Base-by-base conservation (phyloP, 345 rosid species). In the Heritiera littoralis region DNA sequence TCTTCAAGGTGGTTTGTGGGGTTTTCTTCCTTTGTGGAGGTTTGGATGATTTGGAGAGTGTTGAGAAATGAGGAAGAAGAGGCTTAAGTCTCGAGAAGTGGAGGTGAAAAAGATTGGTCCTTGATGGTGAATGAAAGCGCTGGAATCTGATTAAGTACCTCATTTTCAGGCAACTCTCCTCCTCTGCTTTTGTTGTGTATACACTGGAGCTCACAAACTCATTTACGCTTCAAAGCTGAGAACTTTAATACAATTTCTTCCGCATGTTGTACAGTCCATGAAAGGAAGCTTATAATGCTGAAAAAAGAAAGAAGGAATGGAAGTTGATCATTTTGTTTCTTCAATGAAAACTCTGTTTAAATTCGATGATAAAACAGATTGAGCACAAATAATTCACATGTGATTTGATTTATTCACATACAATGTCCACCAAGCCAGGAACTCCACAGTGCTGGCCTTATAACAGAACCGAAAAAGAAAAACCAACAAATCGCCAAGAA, bases 41-140 rank as follows among this genome's bases (percentile, higher is more conserved):
- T 77, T 83, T 83, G 1, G 87, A 85, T 40, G 88, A 84, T 68
- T 84, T 86, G 38, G 89, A 82, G 71, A 79, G 66, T 76, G 79
- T 64, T 68, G 90, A 88, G 77, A 83, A 84, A 66, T 55, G 81
- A 64, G 48, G 54, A 72, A 73, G 70, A 45, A 51, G 54, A 75
- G 66, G 76, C 11, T 76, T 45, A 72, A 51, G 43, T 28, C 72
- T 71, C 43, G 78, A 15, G 74, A 46, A 80, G 41, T 77, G 67
- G 60, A 78, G 76, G 32, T 56, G n/a, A 43, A 60, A 23, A 15
- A 55, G 73, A 11, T 76, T 52, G 38, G 32, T 30, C 72, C 70
- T 60, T 49, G 85, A 63, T 49, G 48, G 66, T 38, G 83, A 74
- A 65, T 3, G 58, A 46, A 84, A 49, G 32, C 13, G 73, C 6